phyloP scores from a whole-genome alignment of 2,329 filamentous ascomycete genomes.

The Botrytis aclada region DNA sequence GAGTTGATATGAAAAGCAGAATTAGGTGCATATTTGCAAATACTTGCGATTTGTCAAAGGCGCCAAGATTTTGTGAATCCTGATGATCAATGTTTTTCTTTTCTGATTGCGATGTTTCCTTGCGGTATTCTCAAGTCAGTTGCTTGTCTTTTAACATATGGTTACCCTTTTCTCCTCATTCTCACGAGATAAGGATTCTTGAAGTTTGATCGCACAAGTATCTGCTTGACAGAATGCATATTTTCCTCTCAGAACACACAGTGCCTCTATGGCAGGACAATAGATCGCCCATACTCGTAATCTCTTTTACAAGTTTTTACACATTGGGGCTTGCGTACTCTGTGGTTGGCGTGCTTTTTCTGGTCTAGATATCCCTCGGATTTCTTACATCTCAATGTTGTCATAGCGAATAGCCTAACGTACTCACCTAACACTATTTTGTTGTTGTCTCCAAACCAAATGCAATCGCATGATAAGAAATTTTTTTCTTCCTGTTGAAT shows the following conservation, averaged over 20 bases:
- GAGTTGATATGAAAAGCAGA: conserved; percentile 41
- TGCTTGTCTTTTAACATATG: conserved; percentile 23
- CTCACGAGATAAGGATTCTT: conserved; percentile 30
- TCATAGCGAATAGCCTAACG: conserved; percentile 16
- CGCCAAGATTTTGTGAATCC: conserved; percentile 38
- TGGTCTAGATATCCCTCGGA: conserved; percentile 34
- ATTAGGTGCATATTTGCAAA: conserved; percentile 34
- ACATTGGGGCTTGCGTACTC: conserved; percentile 28
- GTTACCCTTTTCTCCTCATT: conserved; percentile 25
- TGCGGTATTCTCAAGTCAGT: conserved; percentile 19
- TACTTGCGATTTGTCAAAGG: conserved; percentile 38
- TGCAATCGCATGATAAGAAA: conserved; percentile 1
- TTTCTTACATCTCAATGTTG: conserved; percentile 16
- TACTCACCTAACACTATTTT: conserved; percentile 14
- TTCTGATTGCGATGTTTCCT: conserved; percentile 35
- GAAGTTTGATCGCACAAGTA: conserved; percentile 34
- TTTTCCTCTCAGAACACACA: conserved; percentile 28
- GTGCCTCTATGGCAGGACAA: conserved; percentile 35
- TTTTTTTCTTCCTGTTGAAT: neutral
- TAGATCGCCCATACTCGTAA: conserved; percentile 28
- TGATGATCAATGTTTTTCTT: conserved; percentile 40
- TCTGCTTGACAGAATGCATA: conserved; percentile 35
- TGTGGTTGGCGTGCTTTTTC: conserved; percentile 32
- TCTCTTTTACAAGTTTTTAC: conserved; percentile 28
- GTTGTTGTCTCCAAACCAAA: conserved; percentile 7